phyloP scores from a whole-genome alignment of 495 filamentous ascomycete genomes.

The Bryoglossum gracile region DNA sequence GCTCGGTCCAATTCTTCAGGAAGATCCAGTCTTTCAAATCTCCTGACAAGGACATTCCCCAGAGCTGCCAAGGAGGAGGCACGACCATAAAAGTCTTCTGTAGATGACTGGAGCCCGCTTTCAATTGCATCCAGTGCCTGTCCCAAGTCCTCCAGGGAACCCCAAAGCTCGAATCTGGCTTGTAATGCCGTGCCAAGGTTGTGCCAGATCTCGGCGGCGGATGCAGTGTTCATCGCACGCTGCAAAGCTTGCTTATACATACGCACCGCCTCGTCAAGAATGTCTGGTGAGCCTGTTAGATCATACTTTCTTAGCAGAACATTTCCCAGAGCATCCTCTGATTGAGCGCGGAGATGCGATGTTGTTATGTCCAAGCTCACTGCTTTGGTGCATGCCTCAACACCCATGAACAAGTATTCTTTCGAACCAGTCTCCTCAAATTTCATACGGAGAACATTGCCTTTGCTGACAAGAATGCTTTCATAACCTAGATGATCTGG shows the following conservation, averaged over 20 bases:
- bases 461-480: neutral
- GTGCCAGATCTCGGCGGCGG: neutral
- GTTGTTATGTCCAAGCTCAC: neutral
- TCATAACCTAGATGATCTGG: neutral
- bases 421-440: neutral
- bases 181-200: neutral
- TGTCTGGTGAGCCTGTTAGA: neutral
- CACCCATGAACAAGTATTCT: neutral
- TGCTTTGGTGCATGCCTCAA: neutral
- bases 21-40: neutral
- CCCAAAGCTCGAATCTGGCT: neutral
- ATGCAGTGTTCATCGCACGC: neutral
- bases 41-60: neutral
- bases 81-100: neutral
- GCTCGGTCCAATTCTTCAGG: neutral
- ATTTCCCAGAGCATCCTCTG: neutral
- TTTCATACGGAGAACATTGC: neutral
- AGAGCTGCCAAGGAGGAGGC: neutral
- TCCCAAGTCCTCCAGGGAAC: neutral
- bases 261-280: neutral
- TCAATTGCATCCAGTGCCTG: neutral
- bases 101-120: neutral
- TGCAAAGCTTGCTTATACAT: neutral
- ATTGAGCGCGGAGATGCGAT: neutral
- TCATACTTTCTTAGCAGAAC: neutral